Percentiles rank a stretch among this genome's conserved stretches.
These are phyloP conservation scores for Dactylellina leptospora DNA, from an alignment of 2,329 filamentous ascomycete species.

Conservation along the genomic window DNA sequence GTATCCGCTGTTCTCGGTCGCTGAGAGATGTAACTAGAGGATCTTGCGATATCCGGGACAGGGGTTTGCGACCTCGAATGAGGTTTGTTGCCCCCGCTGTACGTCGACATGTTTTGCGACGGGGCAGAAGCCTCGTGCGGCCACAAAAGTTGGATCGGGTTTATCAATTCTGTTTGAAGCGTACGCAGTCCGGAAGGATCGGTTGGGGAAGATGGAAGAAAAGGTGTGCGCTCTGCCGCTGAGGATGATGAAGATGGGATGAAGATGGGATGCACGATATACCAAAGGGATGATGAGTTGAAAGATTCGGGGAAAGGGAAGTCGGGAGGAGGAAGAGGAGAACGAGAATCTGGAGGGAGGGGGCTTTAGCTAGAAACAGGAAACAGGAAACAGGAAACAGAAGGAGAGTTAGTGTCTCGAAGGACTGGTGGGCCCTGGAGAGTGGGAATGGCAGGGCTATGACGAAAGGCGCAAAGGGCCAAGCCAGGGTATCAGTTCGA, in stretches of 20 bases:
- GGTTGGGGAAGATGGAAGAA: neutral
- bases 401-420: neutral
- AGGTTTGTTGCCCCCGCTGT: slow-evolving; percentile 37
- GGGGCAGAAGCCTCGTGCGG: neutral
- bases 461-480: no score
- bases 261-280: neutral
- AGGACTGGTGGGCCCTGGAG: no score
- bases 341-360: no score
- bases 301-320: neutral
- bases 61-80: slow-evolving; percentile 48
- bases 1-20: slow-evolving; percentile 39
- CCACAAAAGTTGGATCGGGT: neutral
- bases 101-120: slow-evolving; percentile 16
- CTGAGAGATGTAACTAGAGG: slow-evolving; percentile 34
- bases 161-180: neutral
- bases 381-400: no score
- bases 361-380: neutral
- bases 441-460: no score
- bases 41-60: slow-evolving; percentile 28
- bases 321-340: neutral
- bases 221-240: neutral
- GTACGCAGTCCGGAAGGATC: neutral
- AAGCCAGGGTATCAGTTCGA: no score
- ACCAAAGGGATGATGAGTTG: neutral
- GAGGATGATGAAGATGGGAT: neutral